Evolutionary conservation across 1,284 basidiomycete species (phyloP), one percentile per base, ranked within the genome.

Genomic region (Tilletiaria anomala): DNA sequence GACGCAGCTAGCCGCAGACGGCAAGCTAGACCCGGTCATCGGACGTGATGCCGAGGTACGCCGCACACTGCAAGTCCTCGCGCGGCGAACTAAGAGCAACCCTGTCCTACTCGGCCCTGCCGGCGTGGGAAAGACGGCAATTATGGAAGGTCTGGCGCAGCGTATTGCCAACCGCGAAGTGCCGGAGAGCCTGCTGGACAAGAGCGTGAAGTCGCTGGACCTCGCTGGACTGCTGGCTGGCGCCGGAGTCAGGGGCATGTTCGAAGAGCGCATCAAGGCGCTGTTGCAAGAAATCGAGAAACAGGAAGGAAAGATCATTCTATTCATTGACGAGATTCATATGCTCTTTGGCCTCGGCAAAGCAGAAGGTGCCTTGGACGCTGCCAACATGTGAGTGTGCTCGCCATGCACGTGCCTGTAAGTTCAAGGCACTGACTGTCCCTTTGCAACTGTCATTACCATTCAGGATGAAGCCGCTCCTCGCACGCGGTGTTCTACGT

Each of bases 181-280:
- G 2, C 88, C 89, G 10, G 87, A 56, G 40, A 54, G 51, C 14
- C 41, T 61, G 38, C 46, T 51, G 35, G 50, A 45, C 38, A 61
- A 61, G 39, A 42, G 47, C 87, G 72, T 16, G 32, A 84, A 41
- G 19, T 42, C 44, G 32, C 75, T 89, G 37, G 85, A 89, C 65
- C 72, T 89, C 2, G 75, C 83, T 0, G 76, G 78, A 1, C 76
- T 89, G 18, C 76, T 91, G 69, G 83, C 82, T 11, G 86, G 86
- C 3, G 83, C 86, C 0, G 84, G 83, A 0, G 80, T 89, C 36
- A 77, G 86, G 22, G 88, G 87, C 2, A 79, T 84, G 48, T 91
- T 91, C 47, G 87, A 93, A 56, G 83, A 84, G 64, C 86, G 86
- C 56, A 87, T 91, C 74, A 87, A 86, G 65, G 78, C 77, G 0